Evolutionary conservation across 495 filamentous ascomycete species (phyloP).

Genomic region (Usnea hakonensis): DNA sequence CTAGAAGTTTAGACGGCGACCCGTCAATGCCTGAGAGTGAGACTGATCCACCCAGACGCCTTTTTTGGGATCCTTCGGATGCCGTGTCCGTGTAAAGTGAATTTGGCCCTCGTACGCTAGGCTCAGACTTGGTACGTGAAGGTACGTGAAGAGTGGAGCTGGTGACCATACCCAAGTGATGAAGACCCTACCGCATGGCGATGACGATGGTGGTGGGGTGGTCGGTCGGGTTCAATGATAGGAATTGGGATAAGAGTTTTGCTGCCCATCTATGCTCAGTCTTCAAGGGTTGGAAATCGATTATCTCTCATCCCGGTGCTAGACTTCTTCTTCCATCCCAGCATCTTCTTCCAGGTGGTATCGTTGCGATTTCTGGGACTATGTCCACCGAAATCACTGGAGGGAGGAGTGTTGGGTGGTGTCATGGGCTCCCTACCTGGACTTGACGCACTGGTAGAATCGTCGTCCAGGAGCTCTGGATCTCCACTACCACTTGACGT

Average conservation of each 20-base stretch:
- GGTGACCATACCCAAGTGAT: neutral
- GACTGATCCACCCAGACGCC: neutral
- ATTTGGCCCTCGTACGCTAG: neutral
- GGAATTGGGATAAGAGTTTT: neutral
- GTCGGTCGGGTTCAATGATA: neutral
- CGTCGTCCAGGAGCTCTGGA: slow-evolving; percentile 40
- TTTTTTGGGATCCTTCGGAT: neutral
- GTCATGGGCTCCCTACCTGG: slow-evolving; percentile 60
- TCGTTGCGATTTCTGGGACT: slow-evolving; percentile 48
- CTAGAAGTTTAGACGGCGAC: neutral
- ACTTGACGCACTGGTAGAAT: slow-evolving; percentile 42
- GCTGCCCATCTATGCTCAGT: slow-evolving; percentile 12
- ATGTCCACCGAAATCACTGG: slow-evolving; percentile 47
- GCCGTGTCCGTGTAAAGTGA: neutral
- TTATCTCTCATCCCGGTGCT: slow-evolving; percentile 29
- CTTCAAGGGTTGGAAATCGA: slow-evolving; percentile 24
- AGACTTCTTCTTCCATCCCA: slow-evolving; percentile 60
- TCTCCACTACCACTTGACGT: slow-evolving; percentile 36
- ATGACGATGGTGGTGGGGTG: neutral
- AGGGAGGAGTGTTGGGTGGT: slow-evolving; percentile 80
- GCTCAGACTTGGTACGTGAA: neutral
- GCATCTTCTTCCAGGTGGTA: slow-evolving; percentile 76
- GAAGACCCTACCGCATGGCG: neutral
- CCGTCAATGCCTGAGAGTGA: slow-evolving; percentile 3
- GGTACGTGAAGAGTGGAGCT: neutral